These are phyloP conservation scores for Umbelopsis sp. DNA, from an alignment of 371 early-diverging fungal genomes.

Conservation along the genomic window DNA sequence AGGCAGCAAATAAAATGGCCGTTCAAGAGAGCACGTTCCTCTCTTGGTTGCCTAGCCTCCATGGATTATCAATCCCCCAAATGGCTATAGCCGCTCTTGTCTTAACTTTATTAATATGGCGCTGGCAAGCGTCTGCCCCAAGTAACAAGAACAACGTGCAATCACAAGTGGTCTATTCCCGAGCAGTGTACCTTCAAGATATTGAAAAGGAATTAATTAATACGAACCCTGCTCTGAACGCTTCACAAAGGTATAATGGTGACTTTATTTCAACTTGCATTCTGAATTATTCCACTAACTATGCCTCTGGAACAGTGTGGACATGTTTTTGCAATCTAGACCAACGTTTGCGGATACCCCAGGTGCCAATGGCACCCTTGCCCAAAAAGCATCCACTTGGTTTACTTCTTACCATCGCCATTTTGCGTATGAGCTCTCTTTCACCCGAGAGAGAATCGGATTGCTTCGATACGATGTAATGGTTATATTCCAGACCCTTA, in stretches of 20 bases:
- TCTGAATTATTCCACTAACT: neutral
- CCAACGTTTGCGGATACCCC: neutral
- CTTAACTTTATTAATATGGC: neutral
- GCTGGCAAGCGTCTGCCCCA: neutral
- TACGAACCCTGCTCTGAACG: neutral
- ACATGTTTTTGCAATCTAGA: constrained; percentile 5
- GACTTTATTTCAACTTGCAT: neutral
- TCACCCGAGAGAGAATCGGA: constrained; percentile 59
- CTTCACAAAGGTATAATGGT: neutral
- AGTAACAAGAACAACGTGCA: neutral
- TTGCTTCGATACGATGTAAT: constrained; percentile 61
- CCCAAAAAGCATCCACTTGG: constrained; percentile 32
- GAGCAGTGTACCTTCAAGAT: constrained; percentile 59
- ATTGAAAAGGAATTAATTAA: constrained; percentile 47
- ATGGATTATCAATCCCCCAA: neutral
- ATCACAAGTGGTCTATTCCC: constrained; percentile 14
- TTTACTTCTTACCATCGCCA: constrained; percentile 47
- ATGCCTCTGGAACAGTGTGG: neutral
- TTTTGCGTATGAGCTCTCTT: constrained; percentile 53
- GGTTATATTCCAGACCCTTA: constrained; percentile 58
- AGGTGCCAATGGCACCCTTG: neutral
- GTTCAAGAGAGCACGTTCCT: neutral
- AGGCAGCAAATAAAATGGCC: neutral
- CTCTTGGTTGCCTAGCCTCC: neutral
- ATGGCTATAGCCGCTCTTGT: neutral